These are phyloP conservation scores for Boletus rubroflammeus DNA, from an alignment of 768 basidiomycete genomes.

Conservation along the genomic window DNA sequence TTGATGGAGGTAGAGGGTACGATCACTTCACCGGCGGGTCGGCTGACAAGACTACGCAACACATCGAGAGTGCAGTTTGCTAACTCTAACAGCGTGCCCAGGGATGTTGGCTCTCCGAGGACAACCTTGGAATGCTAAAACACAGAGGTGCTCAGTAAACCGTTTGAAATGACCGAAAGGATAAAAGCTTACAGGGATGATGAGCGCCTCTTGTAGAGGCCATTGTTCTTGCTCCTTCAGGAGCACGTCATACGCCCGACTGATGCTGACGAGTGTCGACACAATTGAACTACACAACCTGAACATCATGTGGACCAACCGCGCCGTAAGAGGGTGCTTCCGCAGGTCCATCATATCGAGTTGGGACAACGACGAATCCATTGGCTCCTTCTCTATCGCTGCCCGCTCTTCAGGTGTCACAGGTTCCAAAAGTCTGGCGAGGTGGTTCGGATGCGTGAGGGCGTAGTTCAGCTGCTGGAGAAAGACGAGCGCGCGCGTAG, in stretches of 20 bases:
- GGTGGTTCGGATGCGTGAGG: slow-evolving; percentile 85
- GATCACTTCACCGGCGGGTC: slow-evolving; percentile 56
- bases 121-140: slow-evolving; percentile 81
- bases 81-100: slow-evolving; percentile 85
- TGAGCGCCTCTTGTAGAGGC: slow-evolving; percentile 61
- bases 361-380: slow-evolving; percentile 32
- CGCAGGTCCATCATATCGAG: slow-evolving; percentile 55
- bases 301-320: slow-evolving; percentile 69
- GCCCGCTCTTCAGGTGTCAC: slow-evolving; percentile 71
- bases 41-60: slow-evolving; percentile 60
- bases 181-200: slow-evolving; percentile 60
- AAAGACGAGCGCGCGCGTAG: slow-evolving; percentile 62
- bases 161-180: neutral
- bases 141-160: neutral
- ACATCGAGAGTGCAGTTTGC: slow-evolving; percentile 75
- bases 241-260: slow-evolving; percentile 65
- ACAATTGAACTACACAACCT: slow-evolving; percentile 67
- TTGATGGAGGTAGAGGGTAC: slow-evolving; percentile 32
- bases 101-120: slow-evolving; percentile 73
- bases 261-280: slow-evolving; percentile 65
- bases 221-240: slow-evolving; percentile 66
- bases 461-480: slow-evolving; percentile 89
- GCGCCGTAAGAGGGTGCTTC: slow-evolving; percentile 68
- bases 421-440: slow-evolving; percentile 78
- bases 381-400: slow-evolving; percentile 60